Conservation (phyloP, 768 basidiomycete genomes). For the Gautieria morchelliformis region DNA sequence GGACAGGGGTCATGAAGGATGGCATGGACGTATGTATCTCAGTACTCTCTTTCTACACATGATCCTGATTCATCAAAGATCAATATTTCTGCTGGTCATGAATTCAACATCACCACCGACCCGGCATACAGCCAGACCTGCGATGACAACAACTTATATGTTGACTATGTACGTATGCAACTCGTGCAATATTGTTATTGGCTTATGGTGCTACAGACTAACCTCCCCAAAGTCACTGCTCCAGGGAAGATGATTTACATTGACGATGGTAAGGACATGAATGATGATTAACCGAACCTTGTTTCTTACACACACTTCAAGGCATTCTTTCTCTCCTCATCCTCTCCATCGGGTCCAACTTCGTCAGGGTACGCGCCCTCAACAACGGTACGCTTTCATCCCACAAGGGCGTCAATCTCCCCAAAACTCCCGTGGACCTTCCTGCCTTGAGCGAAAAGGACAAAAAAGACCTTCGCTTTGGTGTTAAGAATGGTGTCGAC, state of each 20-base stretch:
- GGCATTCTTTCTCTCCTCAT: constrained; percentile 91
- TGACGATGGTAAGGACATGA: constrained; percentile 65
- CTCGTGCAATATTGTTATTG: background rate
- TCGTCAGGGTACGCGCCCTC: constrained; percentile 73
- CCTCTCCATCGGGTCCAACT: constrained; percentile 72
- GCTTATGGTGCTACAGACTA: constrained; percentile 40
- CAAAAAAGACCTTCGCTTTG: constrained; percentile 89
- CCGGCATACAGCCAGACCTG: constrained; percentile 66
- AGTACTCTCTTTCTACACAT: constrained; percentile 8
- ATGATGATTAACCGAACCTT: background rate
- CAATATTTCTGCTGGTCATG: constrained; percentile 82
- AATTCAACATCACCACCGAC: constrained; percentile 86
- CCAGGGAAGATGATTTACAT: constrained; percentile 98
- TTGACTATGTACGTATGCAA: constrained; percentile 75
- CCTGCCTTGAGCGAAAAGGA: constrained; percentile 98
- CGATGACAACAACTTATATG: constrained; percentile 77
- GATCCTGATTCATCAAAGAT: constrained; percentile 34
- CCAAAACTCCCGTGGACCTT: constrained; percentile 95
- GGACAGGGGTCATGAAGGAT: constrained; percentile 87
- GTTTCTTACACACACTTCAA: constrained; percentile 15
- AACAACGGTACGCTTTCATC: constrained; percentile 92
- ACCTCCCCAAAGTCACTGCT: constrained; percentile 90
- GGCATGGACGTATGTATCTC: constrained; percentile 63
- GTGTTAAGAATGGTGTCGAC: constrained; percentile 96
- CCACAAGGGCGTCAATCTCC: constrained; percentile 98